Base-by-base conservation (phyloP, 169 alveolate genomes). In the Plasmodium adleri region DNA sequence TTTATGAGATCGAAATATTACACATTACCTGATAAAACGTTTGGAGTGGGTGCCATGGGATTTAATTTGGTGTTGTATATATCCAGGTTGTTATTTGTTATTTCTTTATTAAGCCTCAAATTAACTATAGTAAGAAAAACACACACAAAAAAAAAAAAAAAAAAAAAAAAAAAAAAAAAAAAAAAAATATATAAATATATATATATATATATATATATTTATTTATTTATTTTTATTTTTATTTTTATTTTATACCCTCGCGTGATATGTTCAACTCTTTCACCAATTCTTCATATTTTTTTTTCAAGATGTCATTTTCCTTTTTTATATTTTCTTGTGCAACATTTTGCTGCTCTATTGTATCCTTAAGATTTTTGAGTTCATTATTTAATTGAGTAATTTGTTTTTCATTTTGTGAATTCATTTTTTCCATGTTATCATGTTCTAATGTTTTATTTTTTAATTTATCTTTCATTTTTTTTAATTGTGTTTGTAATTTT, bases 231-330 rank as follows among this genome's bases (percentile, higher is more conserved):
- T 20, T 47, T 2, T 32, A 70, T 10, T 6, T 8, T 47, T 10
- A 24, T n/a, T 13, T 72, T 1, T 3, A 5, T 47, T 6, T 7
- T 39, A 45, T 50, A 83, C 91, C 91, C 24, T 83, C 91, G n/a
- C 91, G 64, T 10, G 91, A 83, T 83, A 83, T 83, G 72, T 50
- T 83, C 39, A 83, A 49, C 71, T 83, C 91, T 62, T 83, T 83
- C 8, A 66, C 64, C 13, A 83, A 17, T 22, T 83, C 91, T 0
- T 83, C 91, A 63, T 83, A 68, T 22, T 63, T 72, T 50, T 72
- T 32, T 28, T 83, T 56, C 52, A 68, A 15, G 1, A n/a, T 59
- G 12, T 83, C 85, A 10, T 68, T 22, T 13, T 83, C 91, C 13
- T 47, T 68, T 58, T 67, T 56, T 32, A 83, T 20, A 4, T 26